Evolutionary conservation across 257 asterid genomes (phyloP).

Genomic region (Gentiana macrophylla): DNA sequence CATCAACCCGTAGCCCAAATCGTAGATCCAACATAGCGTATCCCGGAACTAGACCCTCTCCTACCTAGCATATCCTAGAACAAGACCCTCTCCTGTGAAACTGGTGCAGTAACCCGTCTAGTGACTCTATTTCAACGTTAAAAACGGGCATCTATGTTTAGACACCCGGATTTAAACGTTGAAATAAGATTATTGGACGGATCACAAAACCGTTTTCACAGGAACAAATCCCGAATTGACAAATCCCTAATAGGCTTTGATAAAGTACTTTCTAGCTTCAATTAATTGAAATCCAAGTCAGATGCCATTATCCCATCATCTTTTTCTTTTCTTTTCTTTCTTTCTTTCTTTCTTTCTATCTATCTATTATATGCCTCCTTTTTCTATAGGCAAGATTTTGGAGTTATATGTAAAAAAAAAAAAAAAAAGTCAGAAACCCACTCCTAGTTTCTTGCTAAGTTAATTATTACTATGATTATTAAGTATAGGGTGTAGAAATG

Average conservation of each 20-base stretch:
- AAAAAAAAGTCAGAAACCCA: conserved; percentile 9
- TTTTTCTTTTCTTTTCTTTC: conserved; percentile 13
- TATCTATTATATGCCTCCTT: conserved; percentile 10
- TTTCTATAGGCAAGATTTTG: conserved; percentile 23
- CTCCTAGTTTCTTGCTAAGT: conserved; percentile 24
- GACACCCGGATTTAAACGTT: too few relatives aligned
- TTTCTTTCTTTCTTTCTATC: conserved; percentile 25
- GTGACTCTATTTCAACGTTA: too few relatives aligned
- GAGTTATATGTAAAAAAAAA: conserved; percentile 22
- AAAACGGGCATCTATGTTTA: too few relatives aligned
- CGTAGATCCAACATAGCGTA: conserved; percentile 13
- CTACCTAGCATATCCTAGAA: too few relatives aligned
- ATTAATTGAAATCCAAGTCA: conserved; percentile 29
- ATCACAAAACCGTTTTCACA: too few relatives aligned
- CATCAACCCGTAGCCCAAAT: conserved; percentile 3
- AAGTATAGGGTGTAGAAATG: conserved; percentile 28
- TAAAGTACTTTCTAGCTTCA: conserved; percentile 13
- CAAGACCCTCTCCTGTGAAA: too few relatives aligned
- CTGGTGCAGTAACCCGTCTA: too few relatives aligned
- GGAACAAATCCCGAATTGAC: too few relatives aligned
- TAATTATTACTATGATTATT: conserved; percentile 3
- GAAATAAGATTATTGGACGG: too few relatives aligned
- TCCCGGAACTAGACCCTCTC: neutral
- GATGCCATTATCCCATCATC: conserved; percentile 23
- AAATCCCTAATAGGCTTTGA: conserved; percentile 3